Conservation (phyloP, 164 flowering plant species). For the Nymphaea colorata region DNA sequence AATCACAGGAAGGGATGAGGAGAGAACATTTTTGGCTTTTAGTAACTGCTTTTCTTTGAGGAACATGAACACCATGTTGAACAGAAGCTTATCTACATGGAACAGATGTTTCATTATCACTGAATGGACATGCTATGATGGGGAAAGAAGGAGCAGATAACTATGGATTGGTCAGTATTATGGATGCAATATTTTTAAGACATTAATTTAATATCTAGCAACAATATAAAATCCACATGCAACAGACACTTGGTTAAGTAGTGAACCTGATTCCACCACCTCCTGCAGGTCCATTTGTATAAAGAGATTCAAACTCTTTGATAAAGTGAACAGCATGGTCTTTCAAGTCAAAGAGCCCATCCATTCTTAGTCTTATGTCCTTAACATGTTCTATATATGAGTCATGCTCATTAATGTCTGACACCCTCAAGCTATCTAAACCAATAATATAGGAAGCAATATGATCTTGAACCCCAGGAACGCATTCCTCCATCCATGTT, state of each 20-base stretch:
- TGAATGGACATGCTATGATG: no score
- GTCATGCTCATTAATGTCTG: constrained; percentile 7
- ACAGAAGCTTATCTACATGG: no score
- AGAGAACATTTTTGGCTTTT: no score
- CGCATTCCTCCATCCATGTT: constrained; percentile 81
- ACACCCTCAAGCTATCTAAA: constrained; percentile 71
- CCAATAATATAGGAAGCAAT: constrained; percentile 79
- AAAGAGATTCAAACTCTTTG: constrained; percentile 71
- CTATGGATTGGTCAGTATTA: no score
- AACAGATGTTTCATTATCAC: no score
- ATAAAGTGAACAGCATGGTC: constrained; percentile 66
- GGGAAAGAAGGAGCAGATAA: no score
- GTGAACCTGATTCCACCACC: constrained; percentile 90
- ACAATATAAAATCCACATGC: neutral
- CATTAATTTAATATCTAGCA: no score
- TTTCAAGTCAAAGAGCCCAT: constrained; percentile 67
- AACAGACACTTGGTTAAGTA: neutral
- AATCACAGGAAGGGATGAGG: no score
- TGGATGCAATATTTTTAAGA: no score
- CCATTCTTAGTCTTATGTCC: constrained; percentile 85
- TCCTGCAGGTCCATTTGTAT: constrained; percentile 99
- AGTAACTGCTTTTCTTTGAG: no score
- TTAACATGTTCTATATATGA: constrained; percentile 9
- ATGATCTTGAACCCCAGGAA: constrained; percentile 34
- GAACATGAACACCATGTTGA: no score